phyloP scores from a whole-genome alignment of 305 asterid genomes.

The Solanum hybrid region DNA sequence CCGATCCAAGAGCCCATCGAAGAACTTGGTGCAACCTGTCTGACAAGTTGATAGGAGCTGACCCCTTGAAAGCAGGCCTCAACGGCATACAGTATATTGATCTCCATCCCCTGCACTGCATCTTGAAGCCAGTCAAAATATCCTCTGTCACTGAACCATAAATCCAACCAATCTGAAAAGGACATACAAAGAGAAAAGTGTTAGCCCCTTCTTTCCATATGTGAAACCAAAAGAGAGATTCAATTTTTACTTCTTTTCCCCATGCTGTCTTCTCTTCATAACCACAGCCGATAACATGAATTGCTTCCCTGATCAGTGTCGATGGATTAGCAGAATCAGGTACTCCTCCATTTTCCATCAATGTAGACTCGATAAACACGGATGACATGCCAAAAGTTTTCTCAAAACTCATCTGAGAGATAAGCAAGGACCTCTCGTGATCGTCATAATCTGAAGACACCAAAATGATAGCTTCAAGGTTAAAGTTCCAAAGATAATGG shows the following conservation, averaged over 20 bases:
- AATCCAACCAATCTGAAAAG: constrained; percentile 82
- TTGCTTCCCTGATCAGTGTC: constrained; percentile 77
- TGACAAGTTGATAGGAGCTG: constrained; percentile 96
- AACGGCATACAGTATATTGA: constrained; percentile 94
- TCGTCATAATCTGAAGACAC: constrained; percentile 61
- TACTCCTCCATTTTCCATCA: constrained; percentile 89
- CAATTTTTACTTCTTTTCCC: constrained; percentile 89
- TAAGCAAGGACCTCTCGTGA: constrained; percentile 77
- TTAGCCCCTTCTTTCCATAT: background rate
- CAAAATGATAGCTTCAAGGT: background rate
- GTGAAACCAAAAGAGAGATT: background rate
- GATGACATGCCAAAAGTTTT: constrained; percentile 82
- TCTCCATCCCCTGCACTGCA: constrained; percentile 99
- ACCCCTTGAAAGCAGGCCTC: constrained; percentile 92
- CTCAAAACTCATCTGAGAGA: constrained; percentile 93
- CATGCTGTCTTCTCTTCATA: constrained; percentile 97
- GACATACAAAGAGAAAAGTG: background rate
- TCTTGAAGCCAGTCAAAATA: constrained; percentile 91
- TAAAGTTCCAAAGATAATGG: background rate
- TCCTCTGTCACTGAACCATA: constrained; percentile 96
- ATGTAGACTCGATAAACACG: constrained; percentile 84
- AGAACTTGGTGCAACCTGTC: constrained; percentile 96
- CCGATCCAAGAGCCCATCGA: constrained; percentile 96
- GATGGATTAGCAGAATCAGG: constrained; percentile 79
- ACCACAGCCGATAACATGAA: constrained; percentile 91